Conservation (phyloP, 2,329 filamentous ascomycete genomes). For the Lanzia echinophila region DNA sequence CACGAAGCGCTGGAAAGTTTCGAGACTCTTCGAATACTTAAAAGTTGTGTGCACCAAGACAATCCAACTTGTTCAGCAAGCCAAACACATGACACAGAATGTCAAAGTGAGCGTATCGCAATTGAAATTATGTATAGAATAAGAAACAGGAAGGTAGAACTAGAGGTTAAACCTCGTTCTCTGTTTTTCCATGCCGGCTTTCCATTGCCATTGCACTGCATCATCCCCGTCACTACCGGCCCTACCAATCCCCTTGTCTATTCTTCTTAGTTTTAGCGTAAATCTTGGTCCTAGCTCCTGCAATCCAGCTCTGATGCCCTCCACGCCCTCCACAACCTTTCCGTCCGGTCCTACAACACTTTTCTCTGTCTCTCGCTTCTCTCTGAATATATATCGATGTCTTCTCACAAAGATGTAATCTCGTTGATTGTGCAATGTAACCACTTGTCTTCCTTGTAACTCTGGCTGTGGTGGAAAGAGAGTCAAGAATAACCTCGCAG, state of each 20-base stretch:
- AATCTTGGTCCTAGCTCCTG: conserved; percentile 84
- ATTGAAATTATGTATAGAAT: conserved; percentile 21
- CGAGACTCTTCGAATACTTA: no score
- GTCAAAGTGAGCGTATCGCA: conserved; percentile 18
- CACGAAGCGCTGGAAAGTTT: no score
- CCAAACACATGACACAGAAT: no score
- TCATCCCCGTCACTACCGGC: conserved; percentile 51
- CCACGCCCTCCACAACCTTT: conserved; percentile 74
- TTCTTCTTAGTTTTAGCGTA: conserved; percentile 80
- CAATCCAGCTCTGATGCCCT: conserved; percentile 77
- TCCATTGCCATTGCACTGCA: conserved; percentile 78
- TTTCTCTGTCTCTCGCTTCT: conserved; percentile 83
- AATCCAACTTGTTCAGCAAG: no score
- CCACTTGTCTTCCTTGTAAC: conserved; percentile 77
- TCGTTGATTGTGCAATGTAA: conserved; percentile 89
- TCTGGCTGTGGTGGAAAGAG: conserved; percentile 79
- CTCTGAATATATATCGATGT: conserved; percentile 87
- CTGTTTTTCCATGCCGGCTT: conserved; percentile 88
- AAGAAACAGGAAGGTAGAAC: conserved; percentile 22
- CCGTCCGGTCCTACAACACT: conserved; percentile 76
- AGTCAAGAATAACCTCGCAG: conserved; percentile 75
- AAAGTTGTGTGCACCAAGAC: no score
- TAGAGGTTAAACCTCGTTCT: conserved; percentile 90
- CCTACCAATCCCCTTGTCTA: conserved; percentile 78
- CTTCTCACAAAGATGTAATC: conserved; percentile 92